Conservation (phyloP, 345 rosid species). For the Acer yangbiense region DNA sequence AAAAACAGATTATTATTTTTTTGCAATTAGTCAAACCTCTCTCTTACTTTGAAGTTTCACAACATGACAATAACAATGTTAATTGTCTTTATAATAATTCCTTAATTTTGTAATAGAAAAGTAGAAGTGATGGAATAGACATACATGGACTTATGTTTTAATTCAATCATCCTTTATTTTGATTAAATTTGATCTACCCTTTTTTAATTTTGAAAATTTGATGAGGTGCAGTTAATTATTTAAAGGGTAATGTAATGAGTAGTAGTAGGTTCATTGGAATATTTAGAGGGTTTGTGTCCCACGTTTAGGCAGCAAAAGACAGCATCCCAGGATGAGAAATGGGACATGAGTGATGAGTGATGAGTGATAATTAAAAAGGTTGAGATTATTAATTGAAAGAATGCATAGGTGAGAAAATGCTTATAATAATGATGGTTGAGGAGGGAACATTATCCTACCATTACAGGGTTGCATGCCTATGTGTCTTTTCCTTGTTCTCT, state of each 20-base stretch:
- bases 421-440: conserved; percentile 33
- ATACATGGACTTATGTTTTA: too few relatives aligned
- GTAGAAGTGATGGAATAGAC: neutral
- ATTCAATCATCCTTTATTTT: too few relatives aligned
- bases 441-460: conserved; percentile 25
- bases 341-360: neutral
- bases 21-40: conserved; percentile 1
- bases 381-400: conserved; percentile 27
- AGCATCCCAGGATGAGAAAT: conserved; percentile 46
- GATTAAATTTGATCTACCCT: too few relatives aligned
- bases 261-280: neutral
- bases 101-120: neutral
- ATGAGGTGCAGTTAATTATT: neutral
- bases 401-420: conserved; percentile 31
- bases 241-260: neutral
- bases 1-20: neutral
- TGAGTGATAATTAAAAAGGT: neutral
- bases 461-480: neutral
- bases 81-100: neutral
- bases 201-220: neutral
- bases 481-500: neutral
- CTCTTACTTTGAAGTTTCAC: conserved; percentile 7
- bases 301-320: conserved; percentile 28
- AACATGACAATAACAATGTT: neutral
- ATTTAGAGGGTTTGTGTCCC: conserved; percentile 33